phyloP scores from a whole-genome alignment of 371 early-diverging fungal species.

The Rhizopus stolonifer region DNA sequence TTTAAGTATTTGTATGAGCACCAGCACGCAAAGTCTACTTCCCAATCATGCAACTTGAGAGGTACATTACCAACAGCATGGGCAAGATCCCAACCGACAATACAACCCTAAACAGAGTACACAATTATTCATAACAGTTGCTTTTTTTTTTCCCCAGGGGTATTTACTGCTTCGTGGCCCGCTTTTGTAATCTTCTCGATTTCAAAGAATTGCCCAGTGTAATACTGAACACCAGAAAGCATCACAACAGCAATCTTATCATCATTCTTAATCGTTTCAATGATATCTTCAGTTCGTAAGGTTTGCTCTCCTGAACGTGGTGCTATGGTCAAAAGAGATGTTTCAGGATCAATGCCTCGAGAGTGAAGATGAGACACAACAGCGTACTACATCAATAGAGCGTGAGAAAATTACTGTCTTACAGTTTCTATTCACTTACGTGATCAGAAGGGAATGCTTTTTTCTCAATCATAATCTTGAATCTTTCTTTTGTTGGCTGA shows the following conservation, averaged over 20 bases:
- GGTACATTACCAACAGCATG: constrained; percentile 96
- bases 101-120: constrained; percentile 82
- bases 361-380: constrained; percentile 83
- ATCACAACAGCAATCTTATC: constrained; percentile 82
- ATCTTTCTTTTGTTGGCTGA: constrained; percentile 71
- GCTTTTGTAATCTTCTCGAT: constrained; percentile 83
- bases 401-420: constrained; percentile 37
- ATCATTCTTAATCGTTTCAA: constrained; percentile 72
- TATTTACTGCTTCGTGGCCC: constrained; percentile 72
- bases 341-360: constrained; percentile 74
- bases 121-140: no score
- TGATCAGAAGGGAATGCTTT: constrained; percentile 96
- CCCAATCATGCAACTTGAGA: constrained; percentile 90
- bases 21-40: constrained; percentile 98
- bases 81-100: constrained; percentile 95
- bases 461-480: constrained; percentile 89
- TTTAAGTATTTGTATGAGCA: constrained; percentile 98
- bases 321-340: constrained; percentile 69
- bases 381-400: constrained; percentile 65
- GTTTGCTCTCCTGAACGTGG: constrained; percentile 76
- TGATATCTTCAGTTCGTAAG: constrained; percentile 80
- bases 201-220: constrained; percentile 94
- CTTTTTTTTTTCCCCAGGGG: neutral
- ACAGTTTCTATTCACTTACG: constrained; percentile 23
- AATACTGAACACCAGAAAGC: constrained; percentile 94